Percentiles rank a stretch among this genome's conserved stretches.
phyloP scores from a whole-genome alignment of 176 grass and related monocot species.

The Phoenix roebelenii region DNA sequence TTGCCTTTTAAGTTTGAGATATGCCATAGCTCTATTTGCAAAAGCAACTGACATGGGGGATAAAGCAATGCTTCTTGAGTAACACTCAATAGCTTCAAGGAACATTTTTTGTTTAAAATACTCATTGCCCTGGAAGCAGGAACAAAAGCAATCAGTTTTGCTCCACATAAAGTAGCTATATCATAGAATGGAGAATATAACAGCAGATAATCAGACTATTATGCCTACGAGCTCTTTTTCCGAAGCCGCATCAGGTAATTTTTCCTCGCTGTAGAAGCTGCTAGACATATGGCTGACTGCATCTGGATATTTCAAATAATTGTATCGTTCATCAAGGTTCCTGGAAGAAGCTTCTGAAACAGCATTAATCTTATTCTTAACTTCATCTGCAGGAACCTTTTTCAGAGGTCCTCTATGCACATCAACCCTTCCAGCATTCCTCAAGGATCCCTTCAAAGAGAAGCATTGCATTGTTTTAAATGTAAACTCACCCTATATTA shows the following conservation, averaged over 20 bases:
- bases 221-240: constrained; percentile 71
- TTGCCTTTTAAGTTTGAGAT: constrained; percentile 76
- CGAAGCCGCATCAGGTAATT: constrained; percentile 56
- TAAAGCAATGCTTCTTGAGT: constrained; percentile 71
- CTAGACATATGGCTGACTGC: background rate
- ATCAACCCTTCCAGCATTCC: background rate
- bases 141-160: constrained; percentile 1
- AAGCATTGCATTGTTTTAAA: background rate
- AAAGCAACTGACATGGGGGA: constrained; percentile 67
- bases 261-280: constrained; percentile 24
- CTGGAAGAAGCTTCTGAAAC: constrained; percentile 8
- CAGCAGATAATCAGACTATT: background rate
- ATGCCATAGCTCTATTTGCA: constrained; percentile 92
- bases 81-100: constrained; percentile 62
- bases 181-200: background rate
- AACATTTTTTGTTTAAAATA: constrained; percentile 96
- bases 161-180: background rate
- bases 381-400: constrained; percentile 23
- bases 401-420: background rate
- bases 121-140: constrained; percentile 64
- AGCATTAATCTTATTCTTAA: constrained; percentile 7
- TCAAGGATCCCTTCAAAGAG: background rate
- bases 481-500: no score
- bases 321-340: constrained; percentile 20
- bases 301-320: constrained; percentile 31